phyloP scores from a whole-genome alignment of 2,329 filamentous ascomycete species.

The Alternaria triticina region DNA sequence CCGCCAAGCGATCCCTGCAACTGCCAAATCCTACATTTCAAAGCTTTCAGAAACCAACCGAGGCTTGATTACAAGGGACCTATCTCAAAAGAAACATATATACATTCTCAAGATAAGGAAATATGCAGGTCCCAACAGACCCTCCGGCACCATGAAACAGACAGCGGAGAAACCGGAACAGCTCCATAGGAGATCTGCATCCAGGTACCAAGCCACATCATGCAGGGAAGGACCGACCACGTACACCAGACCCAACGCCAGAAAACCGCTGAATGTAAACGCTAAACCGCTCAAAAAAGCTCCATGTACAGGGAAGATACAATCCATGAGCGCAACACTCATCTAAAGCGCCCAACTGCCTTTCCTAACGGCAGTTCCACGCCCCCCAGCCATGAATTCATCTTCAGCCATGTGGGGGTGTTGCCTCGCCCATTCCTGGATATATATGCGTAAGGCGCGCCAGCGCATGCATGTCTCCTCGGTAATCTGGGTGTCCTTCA shows the following conservation, averaged over 20 bases:
- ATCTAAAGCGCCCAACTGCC: constrained; percentile 55
- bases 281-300: constrained; percentile 27
- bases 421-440: constrained; percentile 87
- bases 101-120: not conserved
- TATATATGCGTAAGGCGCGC: constrained; percentile 82
- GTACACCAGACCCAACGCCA: not conserved
- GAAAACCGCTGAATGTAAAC: constrained; percentile 9
- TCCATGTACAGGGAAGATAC: constrained; percentile 4
- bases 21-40: not conserved
- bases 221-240: not conserved
- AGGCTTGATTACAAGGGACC: constrained; percentile 3
- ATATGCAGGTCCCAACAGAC: not conserved
- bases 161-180: constrained; percentile 1
- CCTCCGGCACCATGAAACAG: not conserved
- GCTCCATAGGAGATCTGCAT: constrained; percentile 1
- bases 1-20: not conserved
- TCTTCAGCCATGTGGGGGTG: constrained; percentile 69
- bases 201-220: not conserved
- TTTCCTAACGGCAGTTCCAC: constrained; percentile 54
- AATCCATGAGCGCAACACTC: not conserved
- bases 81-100: not conserved
- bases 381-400: constrained; percentile 34
- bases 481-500: constrained; percentile 58
- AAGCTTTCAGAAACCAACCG: not conserved
- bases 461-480: constrained; percentile 71